phyloP scores from a whole-genome alignment of 2,329 filamentous ascomycete species.

The Camillea tinctor region DNA sequence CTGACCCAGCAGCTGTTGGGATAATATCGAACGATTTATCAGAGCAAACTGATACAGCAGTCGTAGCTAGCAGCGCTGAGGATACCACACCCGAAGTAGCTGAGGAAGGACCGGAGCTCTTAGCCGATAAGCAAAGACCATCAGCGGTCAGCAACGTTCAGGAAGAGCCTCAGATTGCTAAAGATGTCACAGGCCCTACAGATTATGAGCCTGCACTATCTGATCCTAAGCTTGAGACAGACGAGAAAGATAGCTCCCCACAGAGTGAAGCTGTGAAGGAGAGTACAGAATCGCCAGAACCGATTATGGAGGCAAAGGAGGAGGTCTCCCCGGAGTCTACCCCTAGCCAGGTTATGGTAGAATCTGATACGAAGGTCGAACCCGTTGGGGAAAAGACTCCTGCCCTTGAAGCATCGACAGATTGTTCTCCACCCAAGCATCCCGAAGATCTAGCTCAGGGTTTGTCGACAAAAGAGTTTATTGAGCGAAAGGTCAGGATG shows the following conservation, averaged over 20 bases:
- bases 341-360: background rate
- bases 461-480: background rate
- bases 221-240: constrained; percentile 4
- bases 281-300: background rate
- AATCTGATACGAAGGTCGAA: background rate
- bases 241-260: background rate
- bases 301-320: constrained; percentile 1
- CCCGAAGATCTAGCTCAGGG: background rate
- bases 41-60: background rate
- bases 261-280: no score
- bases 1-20: background rate
- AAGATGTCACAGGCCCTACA: background rate
- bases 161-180: background rate
- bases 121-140: background rate
- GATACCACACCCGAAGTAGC: background rate
- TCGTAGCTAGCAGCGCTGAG: background rate
- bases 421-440: background rate
- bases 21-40: constrained; percentile 1
- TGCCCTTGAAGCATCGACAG: background rate
- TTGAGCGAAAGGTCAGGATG: background rate
- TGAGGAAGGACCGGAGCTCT: background rate
- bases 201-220: background rate
- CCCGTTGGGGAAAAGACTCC: background rate
- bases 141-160: constrained; percentile 1
- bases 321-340: background rate